These are phyloP conservation scores for Cadophora gregata DNA, from an alignment of 2,329 filamentous ascomycete genomes.

Conservation along the genomic window DNA sequence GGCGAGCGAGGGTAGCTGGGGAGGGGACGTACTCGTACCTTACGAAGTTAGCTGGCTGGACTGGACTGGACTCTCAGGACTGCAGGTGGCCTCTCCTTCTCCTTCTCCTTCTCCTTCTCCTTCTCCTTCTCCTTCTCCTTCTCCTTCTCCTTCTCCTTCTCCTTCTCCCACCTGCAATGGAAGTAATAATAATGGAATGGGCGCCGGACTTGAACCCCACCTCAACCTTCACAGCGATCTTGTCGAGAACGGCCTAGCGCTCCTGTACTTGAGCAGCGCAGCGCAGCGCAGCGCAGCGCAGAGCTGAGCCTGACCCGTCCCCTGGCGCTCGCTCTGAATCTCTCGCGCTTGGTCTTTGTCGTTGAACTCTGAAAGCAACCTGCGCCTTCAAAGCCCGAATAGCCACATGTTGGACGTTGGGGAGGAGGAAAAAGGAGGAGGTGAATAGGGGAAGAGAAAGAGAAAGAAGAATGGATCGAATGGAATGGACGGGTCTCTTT, in stretches of 20 bases:
- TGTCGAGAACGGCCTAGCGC: constrained; percentile 11
- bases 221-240: constrained; percentile 13
- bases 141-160: too few species aligned
- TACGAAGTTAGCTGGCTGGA: neutral
- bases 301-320: constrained; percentile 1
- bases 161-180: neutral
- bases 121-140: too few species aligned
- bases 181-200: too few species aligned
- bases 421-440: neutral
- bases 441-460: neutral
- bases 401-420: constrained; percentile 1
- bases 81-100: too few species aligned
- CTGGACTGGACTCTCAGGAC: too few species aligned
- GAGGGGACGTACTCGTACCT: too few species aligned
- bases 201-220: constrained; percentile 4
- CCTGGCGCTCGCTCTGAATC: neutral
- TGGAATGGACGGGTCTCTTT: neutral
- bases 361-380: neutral
- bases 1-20: neutral
- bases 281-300: neutral
- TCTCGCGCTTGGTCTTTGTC: constrained; percentile 1
- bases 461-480: neutral
- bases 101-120: too few species aligned
- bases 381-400: constrained; percentile 14
- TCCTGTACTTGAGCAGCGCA: neutral